Percentiles rank a stretch among this genome's conserved stretches.
phyloP scores from a whole-genome alignment of 2,329 filamentous ascomycete genomes.

The Exophiala viscosa region DNA sequence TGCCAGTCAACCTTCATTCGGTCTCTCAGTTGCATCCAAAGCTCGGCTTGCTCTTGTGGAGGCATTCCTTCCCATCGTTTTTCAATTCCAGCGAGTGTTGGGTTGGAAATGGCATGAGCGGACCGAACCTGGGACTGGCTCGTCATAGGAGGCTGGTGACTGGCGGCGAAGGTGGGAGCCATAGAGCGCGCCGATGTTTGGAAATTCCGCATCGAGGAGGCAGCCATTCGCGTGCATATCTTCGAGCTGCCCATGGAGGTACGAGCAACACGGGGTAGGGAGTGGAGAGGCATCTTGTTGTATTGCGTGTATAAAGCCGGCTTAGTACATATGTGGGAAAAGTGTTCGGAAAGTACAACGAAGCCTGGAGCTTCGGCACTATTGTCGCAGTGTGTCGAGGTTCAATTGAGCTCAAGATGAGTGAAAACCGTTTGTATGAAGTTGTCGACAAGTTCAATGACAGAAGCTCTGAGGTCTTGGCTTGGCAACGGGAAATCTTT shows the following conservation, averaged over 20 bases:
- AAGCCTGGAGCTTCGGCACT: constrained; percentile 26
- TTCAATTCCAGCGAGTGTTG: constrained; percentile 95
- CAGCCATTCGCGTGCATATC: constrained; percentile 26
- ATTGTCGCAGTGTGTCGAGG: constrained; percentile 14
- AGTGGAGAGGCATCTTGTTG: constrained; percentile 43
- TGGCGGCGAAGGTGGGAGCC: constrained; percentile 37
- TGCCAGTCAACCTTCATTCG: constrained; percentile 98
- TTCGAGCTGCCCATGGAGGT: constrained; percentile 37
- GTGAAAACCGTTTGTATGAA: constrained; percentile 5
- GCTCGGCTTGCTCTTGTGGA: constrained; percentile 96
- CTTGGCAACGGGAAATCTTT: constrained; percentile 10
- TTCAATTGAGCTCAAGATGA: constrained; percentile 9
- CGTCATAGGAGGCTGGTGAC: constrained; percentile 36
- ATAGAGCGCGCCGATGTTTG: constrained; percentile 34
- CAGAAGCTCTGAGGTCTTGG: constrained; percentile 20
- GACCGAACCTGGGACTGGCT: constrained; percentile 49
- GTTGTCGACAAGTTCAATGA: constrained; percentile 15
- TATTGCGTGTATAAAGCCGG: constrained; percentile 6
- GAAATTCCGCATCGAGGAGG: constrained; percentile 23
- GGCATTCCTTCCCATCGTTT: constrained; percentile 99
- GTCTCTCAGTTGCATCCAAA: constrained; percentile 98
- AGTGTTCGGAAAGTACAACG: constrained; percentile 14
- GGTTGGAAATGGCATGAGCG: constrained; percentile 94
- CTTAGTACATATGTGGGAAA: constrained; percentile 20
- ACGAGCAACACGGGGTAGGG: constrained; percentile 45